These are phyloP conservation scores for Sodiomyces alkalinus DNA, from an alignment of 2,329 filamentous ascomycete genomes.

Conservation along the genomic window DNA sequence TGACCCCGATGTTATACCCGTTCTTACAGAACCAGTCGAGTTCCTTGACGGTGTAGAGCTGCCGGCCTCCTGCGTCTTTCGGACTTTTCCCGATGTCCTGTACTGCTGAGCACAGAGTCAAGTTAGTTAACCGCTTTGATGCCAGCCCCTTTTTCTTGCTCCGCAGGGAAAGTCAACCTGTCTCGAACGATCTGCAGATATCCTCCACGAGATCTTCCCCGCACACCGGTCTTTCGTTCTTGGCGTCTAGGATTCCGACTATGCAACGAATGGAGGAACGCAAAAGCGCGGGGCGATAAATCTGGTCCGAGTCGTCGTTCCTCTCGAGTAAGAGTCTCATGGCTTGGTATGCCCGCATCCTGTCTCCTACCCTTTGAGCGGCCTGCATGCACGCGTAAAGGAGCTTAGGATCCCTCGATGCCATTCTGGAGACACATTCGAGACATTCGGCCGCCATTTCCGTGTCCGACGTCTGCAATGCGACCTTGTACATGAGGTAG, in stretches of 20 bases:
- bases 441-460: conserved; percentile 50
- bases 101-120: conserved; percentile 20
- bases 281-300: conserved; percentile 21
- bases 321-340: conserved; percentile 18
- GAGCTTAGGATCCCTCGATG: conserved; percentile 40
- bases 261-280: conserved; percentile 38
- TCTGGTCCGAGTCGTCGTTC: conserved; percentile 9
- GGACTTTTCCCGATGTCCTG: conserved; percentile 23
- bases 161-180: conserved; percentile 18
- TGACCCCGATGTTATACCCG: conserved; percentile 62
- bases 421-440: conserved; percentile 36
- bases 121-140: conserved; percentile 5
- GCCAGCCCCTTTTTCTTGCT: too few species aligned
- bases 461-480: conserved; percentile 42
- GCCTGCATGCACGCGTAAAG: conserved; percentile 72
- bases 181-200: conserved; percentile 35
- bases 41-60: conserved; percentile 46
- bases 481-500: conserved; percentile 63
- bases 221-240: conserved; percentile 1
- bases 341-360: conserved; percentile 30
- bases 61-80: conserved; percentile 24
- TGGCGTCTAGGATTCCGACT: conserved; percentile 21
- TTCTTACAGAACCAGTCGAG: conserved; percentile 76
- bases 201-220: conserved; percentile 23
- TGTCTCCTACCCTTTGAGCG: conserved; percentile 51